Evolutionary conservation across 257 asterid genomes (phyloP).

Genomic region (Solanum piurae): DNA sequence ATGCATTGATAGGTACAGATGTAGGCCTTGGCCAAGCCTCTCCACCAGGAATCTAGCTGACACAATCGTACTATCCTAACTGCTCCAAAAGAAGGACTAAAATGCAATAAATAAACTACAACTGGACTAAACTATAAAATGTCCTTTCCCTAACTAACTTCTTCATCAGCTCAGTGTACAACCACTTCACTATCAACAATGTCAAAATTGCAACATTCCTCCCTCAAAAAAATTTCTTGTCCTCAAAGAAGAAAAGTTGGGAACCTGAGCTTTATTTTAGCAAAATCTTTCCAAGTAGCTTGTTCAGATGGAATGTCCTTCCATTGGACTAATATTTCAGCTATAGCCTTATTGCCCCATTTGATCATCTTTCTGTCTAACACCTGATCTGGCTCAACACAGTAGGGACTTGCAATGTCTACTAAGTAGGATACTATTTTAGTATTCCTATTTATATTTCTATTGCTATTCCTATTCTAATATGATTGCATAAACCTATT

Average conservation of each 20-base stretch:
- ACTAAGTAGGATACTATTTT: not conserved
- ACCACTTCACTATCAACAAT: too few relatives aligned
- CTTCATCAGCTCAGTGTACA: not conserved
- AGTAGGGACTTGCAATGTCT: not conserved
- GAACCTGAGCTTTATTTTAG: not conserved
- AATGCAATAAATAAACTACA: too few relatives aligned
- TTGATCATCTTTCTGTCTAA: not conserved
- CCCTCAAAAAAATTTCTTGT: not conserved
- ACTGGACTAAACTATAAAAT: too few relatives aligned
- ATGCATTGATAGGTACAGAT: too few relatives aligned
- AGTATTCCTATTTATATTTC: too few relatives aligned
- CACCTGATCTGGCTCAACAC: not conserved
- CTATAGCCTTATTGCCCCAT: not conserved
- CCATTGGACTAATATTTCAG: not conserved
- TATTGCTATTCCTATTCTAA: too few relatives aligned
- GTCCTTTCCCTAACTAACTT: too few relatives aligned
- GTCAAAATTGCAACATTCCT: not conserved
- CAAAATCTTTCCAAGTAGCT: not conserved
- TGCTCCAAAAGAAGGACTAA: too few relatives aligned
- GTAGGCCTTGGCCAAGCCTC: too few relatives aligned
- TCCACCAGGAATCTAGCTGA: too few relatives aligned
- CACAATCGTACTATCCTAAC: too few relatives aligned
- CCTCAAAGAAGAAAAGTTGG: not conserved
- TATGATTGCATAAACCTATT: too few relatives aligned
- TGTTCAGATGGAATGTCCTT: not conserved